Conservation (phyloP, 1,284 basidiomycete species). For the Thelephora terrestris region DNA sequence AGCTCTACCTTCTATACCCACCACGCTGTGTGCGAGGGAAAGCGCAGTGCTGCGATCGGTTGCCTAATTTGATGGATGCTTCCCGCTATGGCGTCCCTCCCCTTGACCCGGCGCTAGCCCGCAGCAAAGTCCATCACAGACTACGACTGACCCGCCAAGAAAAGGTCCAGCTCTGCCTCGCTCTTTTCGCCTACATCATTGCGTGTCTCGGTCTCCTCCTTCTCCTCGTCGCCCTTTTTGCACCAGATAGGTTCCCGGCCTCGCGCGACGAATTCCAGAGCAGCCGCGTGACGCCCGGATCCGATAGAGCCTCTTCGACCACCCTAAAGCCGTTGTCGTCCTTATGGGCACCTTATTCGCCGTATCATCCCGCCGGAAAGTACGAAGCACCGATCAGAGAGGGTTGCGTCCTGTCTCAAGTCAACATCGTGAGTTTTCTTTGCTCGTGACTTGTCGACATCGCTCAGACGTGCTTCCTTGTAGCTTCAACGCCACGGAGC, state of each 20-base stretch:
- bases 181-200: no score
- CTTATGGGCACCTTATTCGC: slow-evolving; percentile 51
- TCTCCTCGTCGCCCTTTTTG: background rate
- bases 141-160: no score
- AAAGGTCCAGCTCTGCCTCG: no score
- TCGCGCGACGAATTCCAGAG: background rate
- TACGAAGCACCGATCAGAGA: slow-evolving; percentile 35
- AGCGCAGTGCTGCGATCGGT: no score
- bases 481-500: slow-evolving; percentile 84
- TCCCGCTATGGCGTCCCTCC: no score
- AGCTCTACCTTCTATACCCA: no score
- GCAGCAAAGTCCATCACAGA: no score
- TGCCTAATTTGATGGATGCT: no score
- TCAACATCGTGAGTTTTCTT: slow-evolving; percentile 45
- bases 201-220: background rate
- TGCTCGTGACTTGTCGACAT: slow-evolving; percentile 12
- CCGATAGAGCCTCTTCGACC: slow-evolving; percentile 9
- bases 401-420: slow-evolving; percentile 46
- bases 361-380: slow-evolving; percentile 39
- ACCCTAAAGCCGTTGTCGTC: slow-evolving; percentile 16
- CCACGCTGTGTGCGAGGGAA: no score
- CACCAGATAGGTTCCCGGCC: background rate
- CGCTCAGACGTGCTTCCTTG: background rate
- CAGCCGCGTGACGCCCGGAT: background rate
- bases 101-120: no score